Conservation (phyloP, 2,329 filamentous ascomycete genomes). For the Pseudogymnoascus sp. region DNA sequence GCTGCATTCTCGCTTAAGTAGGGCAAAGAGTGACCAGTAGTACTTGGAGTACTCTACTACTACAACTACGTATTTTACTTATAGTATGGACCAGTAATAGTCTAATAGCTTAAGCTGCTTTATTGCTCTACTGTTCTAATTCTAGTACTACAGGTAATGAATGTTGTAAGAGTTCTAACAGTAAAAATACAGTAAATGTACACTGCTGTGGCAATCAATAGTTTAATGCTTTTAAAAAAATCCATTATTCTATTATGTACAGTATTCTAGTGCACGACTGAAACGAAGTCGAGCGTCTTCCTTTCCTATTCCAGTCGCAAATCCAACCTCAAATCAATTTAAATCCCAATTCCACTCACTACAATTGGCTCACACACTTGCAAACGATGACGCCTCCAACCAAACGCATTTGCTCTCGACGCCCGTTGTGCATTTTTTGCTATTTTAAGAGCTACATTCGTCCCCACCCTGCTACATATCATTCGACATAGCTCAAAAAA, state of each 20-base stretch:
- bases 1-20: conserved; percentile 7
- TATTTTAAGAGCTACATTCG: not conserved
- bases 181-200: no score
- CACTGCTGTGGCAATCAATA: not conserved
- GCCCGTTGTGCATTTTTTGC: not conserved
- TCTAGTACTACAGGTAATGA: not conserved
- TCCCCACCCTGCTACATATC: not conserved
- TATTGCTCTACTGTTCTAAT: not conserved
- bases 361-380: not conserved
- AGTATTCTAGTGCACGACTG: not conserved
- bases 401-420: not conserved
- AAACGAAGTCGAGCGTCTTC: not conserved
- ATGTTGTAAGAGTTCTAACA: no score
- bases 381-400: not conserved
- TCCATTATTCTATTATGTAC: not conserved
- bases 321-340: not conserved
- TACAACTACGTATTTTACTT: not conserved
- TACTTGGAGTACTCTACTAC: not conserved
- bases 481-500: not conserved
- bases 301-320: not conserved
- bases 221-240: not conserved
- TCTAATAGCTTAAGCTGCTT: not conserved
- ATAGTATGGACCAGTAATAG: not conserved
- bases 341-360: not conserved
- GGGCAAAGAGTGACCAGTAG: not conserved